Percentiles rank a stretch among this genome's conserved stretches.
These are phyloP conservation scores for Lactuca sativa DNA, from an alignment of 129 eudicot species.

Conservation along the genomic window DNA sequence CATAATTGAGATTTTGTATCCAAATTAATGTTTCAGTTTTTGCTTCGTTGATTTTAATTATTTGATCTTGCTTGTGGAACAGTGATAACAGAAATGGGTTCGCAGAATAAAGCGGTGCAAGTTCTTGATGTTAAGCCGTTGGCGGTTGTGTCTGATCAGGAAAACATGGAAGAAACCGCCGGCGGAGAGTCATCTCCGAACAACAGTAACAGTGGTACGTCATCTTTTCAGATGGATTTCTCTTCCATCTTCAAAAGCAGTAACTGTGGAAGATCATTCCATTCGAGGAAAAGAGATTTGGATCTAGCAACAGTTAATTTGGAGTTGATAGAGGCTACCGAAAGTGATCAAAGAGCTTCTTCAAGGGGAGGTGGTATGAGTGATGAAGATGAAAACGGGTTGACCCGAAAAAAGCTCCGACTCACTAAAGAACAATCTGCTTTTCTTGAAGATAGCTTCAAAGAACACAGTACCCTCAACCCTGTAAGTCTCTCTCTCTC, in stretches of 20 bases:
- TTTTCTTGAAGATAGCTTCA: slow-evolving; percentile 84
- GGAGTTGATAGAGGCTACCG: slow-evolving; percentile 11
- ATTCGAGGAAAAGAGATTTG: slow-evolving; percentile 29
- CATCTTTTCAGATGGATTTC: slow-evolving; percentile 60
- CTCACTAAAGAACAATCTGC: slow-evolving; percentile 86
- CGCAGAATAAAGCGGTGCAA: slow-evolving; percentile 28
- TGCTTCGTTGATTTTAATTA: background rate
- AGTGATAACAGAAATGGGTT: slow-evolving; percentile 49
- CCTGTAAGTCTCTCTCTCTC: slow-evolving; percentile 51
- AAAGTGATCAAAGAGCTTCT: slow-evolving; percentile 39
- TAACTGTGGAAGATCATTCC: slow-evolving; percentile 25
- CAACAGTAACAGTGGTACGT: slow-evolving; percentile 52
- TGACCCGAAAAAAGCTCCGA: slow-evolving; percentile 60
- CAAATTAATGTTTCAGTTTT: background rate
- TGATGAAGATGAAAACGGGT: slow-evolving; percentile 54
- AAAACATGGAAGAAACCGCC: slow-evolving; percentile 42
- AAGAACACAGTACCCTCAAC: slow-evolving; percentile 80
- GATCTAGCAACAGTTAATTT: slow-evolving; percentile 24
- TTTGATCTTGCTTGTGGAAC: background rate
- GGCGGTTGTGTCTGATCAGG: slow-evolving; percentile 41
- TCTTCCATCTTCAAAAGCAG: slow-evolving; percentile 38
- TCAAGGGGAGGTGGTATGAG: slow-evolving; percentile 45
- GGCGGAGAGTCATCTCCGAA: slow-evolving; percentile 68
- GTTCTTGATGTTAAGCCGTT: slow-evolving; percentile 9
- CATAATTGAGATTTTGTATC: background rate